These are phyloP conservation scores for Tuber umbilicatum DNA, from an alignment of 495 filamentous ascomycete species.

Conservation along the genomic window DNA sequence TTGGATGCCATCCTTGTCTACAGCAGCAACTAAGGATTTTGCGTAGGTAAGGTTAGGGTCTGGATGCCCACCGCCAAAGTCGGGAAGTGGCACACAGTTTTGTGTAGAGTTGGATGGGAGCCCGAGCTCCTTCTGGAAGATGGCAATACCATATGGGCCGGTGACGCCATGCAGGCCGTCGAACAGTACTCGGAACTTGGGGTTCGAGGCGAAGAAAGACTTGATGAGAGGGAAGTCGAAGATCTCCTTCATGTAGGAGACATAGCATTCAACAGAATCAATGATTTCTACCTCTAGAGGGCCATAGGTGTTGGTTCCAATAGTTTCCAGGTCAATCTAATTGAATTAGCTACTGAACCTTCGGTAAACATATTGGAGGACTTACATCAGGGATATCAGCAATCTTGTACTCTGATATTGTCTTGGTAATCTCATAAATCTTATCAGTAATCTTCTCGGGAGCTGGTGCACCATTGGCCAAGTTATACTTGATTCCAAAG, in stretches of 20 bases:
- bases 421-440: constrained; percentile 86
- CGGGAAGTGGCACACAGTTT: constrained; percentile 84
- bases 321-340: constrained; percentile 64
- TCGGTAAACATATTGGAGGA: not conserved
- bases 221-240: constrained; percentile 96
- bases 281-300: constrained; percentile 88
- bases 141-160: constrained; percentile 85
- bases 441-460: constrained; percentile 95
- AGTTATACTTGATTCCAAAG: constrained; percentile 99
- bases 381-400: constrained; percentile 66
- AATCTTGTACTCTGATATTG: constrained; percentile 83
- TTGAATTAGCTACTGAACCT: constrained; percentile 6
- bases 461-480: constrained; percentile 88
- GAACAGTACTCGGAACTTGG: constrained; percentile 94
- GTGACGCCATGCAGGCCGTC: constrained; percentile 93
- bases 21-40: constrained; percentile 85
- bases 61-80: constrained; percentile 95
- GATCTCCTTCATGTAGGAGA: constrained; percentile 92
- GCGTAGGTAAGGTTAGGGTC: constrained; percentile 99
- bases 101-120: constrained; percentile 70
- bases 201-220: constrained; percentile 73
- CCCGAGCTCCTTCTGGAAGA: constrained; percentile 89
- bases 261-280: constrained; percentile 83
- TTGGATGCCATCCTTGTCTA: constrained; percentile 83
- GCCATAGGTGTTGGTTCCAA: constrained; percentile 79